phyloP scores from a whole-genome alignment of 345 rosid genomes.

The Citrus reticulata region DNA sequence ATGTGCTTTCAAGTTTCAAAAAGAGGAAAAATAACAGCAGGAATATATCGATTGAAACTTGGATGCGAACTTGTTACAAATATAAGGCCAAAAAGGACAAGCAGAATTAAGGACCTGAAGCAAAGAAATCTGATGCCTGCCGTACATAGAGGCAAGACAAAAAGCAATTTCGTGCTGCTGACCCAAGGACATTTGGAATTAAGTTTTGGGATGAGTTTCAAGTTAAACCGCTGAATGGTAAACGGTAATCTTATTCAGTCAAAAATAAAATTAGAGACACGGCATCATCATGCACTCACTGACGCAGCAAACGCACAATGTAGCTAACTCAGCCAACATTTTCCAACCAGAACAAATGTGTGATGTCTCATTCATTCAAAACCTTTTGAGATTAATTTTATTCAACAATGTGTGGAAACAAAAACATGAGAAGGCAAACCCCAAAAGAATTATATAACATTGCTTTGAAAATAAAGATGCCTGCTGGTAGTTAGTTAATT shows the following conservation, averaged over 20 bases:
- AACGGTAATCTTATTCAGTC: not conserved
- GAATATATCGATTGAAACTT: not conserved
- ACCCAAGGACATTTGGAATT: not conserved
- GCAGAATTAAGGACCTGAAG: not conserved
- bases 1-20: not conserved
- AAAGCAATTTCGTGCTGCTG: not conserved
- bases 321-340: not conserved
- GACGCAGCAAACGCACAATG: not conserved
- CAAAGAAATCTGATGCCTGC: not conserved
- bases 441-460: not conserved
- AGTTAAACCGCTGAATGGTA: not conserved
- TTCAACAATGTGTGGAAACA: not conserved
- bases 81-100: not conserved
- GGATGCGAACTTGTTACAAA: not conserved
- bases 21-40: not conserved
- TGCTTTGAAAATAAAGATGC: not conserved
- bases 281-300: not conserved
- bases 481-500: not conserved
- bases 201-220: not conserved
- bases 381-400: not conserved
- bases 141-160: not conserved
- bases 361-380: not conserved
- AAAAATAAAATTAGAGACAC: not conserved
- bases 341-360: not conserved
- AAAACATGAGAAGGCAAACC: not conserved